Base-by-base conservation (phyloP, 2,329 filamentous ascomycete species). In the Geoglossum cookeanum region DNA sequence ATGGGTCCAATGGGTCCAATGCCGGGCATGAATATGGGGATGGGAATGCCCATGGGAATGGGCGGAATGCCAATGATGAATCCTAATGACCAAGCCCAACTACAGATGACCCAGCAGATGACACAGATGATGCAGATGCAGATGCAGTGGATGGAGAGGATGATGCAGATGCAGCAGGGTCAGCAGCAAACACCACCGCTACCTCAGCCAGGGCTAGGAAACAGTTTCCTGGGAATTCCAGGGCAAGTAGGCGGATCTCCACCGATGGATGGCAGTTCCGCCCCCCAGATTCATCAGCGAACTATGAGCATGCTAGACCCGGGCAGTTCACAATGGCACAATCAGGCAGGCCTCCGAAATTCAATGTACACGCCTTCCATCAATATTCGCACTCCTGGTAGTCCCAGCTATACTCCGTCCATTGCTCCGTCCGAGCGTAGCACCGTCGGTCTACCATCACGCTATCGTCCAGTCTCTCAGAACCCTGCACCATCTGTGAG, bases 401-500 rank as follows among this genome's bases (percentile, higher is more conserved):
- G 60, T 33, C 57, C 60, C 55, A 81, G 80, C 7, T 97, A 97
- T 69, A 79, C 89, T 0, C 82, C 89, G 0, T 97, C 91, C 0
- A 94, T 98, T 62, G 91, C 92, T 1, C 92, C 92, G 0, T 95
- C 88, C 4, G 92, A 97, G 72, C 84, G 92, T 60, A 97, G 90
- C 75, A 97, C 94, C 68, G 75, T 96, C 60, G 92, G 92, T 15
- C 77, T 94, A 56, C 89, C 92, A 7, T 84, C 87, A 35, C 82
- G 92, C 49, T 98, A 98, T 71, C 80, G 92, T 51, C 89, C 92
- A 1, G 91, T 97, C 0, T 89, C 87, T 0, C 77, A 57, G 13
- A 74, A 73, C 6, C 66, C 68, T 4, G 60, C 63, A 58, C 64
- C 70, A 49, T 61, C 65, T 42, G 33, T 63, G 17, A 66, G 68